These are phyloP conservation scores for Rhodotorula sp. DNA, from an alignment of 1,284 basidiomycete genomes.

Conservation along the genomic window DNA sequence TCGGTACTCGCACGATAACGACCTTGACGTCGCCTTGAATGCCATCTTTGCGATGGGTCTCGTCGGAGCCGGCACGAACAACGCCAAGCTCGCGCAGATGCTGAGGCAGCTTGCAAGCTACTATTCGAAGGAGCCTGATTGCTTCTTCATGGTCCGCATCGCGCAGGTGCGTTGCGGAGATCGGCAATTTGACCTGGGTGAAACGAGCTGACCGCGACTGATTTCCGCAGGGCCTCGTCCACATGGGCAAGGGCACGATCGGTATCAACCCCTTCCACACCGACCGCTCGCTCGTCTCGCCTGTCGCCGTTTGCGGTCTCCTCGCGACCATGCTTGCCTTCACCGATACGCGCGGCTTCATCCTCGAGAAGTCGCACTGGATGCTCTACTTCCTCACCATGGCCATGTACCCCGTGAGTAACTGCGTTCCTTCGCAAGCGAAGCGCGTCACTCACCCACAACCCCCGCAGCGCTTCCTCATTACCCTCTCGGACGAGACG, in stretches of 20 bases:
- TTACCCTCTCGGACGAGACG: constrained; percentile 90
- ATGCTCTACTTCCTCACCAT: constrained; percentile 94
- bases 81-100: constrained; percentile 96
- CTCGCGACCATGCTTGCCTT: constrained; percentile 86
- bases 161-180: constrained; percentile 61
- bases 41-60: constrained; percentile 99
- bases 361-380: constrained; percentile 96
- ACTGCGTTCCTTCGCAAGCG: too few relatives aligned
- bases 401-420: constrained; percentile 79
- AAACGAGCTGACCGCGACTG: not conserved
- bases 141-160: constrained; percentile 92
- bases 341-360: constrained; percentile 88
- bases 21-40: constrained; percentile 91
- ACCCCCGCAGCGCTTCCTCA: constrained; percentile 71
- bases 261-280: constrained; percentile 97
- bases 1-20: constrained; percentile 99
- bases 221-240: constrained; percentile 67
- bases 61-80: constrained; percentile 96
- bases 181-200: too few relatives aligned
- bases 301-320: constrained; percentile 86
- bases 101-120: constrained; percentile 92
- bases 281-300: constrained; percentile 85
- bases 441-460: not conserved
- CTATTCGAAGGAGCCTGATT: constrained; percentile 96
- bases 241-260: constrained; percentile 99